These are phyloP conservation scores for Emericellopsis terricola DNA, from an alignment of 495 filamentous ascomycete species.

Conservation along the genomic window DNA sequence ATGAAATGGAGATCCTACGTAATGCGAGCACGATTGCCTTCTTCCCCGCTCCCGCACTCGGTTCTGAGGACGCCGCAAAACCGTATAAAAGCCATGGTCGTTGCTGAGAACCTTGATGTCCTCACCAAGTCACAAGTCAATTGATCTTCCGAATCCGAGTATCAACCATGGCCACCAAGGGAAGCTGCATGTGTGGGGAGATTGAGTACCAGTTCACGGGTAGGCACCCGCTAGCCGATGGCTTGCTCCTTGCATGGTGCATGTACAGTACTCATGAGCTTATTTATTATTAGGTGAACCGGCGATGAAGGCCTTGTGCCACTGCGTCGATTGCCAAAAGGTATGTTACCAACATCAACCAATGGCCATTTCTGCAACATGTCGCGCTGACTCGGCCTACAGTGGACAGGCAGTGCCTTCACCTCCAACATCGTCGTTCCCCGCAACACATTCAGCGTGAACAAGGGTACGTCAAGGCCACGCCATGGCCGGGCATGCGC, in stretches of 20 bases:
- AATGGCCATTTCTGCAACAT: too few species aligned
- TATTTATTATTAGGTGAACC: constrained; percentile 10
- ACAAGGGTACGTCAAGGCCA: too few species aligned
- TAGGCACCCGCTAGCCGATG: background rate
- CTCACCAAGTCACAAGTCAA: too few species aligned
- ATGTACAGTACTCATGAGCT: background rate
- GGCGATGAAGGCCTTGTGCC: constrained; percentile 22
- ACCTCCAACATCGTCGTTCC: constrained; percentile 30
- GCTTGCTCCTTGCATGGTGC: too few species aligned
- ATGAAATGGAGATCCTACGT: too few species aligned
- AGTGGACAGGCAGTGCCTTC: constrained; percentile 27
- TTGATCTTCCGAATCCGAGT: too few species aligned
- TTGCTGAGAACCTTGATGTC: too few species aligned
- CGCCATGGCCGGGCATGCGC: too few species aligned
- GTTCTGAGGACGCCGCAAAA: too few species aligned
- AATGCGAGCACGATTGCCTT: too few species aligned
- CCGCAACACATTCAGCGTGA: constrained; percentile 19
- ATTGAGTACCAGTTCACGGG: constrained; percentile 4
- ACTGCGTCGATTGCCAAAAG: constrained; percentile 32
- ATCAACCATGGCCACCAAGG: constrained; percentile 1
- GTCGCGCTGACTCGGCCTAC: background rate
- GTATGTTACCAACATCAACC: background rate
- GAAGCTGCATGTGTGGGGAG: constrained; percentile 7
- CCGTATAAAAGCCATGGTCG: too few species aligned
- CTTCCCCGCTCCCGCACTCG: too few species aligned